Evolutionary conservation across 345 rosid species (phyloP).

Genomic region (Turnera subulata): DNA sequence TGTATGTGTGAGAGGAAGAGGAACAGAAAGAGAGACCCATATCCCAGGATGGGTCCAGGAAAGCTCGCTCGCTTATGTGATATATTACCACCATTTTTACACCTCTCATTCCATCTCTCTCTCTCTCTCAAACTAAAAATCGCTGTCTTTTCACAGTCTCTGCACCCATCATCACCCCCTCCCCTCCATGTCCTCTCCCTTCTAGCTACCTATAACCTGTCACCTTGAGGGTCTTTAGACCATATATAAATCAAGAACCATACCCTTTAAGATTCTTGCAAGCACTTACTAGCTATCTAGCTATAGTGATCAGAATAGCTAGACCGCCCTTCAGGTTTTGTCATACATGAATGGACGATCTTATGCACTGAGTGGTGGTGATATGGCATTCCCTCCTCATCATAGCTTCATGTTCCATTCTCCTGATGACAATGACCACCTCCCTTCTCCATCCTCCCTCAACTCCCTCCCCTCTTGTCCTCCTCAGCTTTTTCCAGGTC

Average conservation of each 20-base stretch:
- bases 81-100: slow-evolving; percentile 26
- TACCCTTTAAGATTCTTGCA: background rate
- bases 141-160: slow-evolving; percentile 34
- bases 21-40: slow-evolving; percentile 24
- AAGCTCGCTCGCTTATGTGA: no score
- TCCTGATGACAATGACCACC: slow-evolving; percentile 54
- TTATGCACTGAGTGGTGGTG: background rate
- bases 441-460: slow-evolving; percentile 55
- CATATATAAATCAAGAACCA: slow-evolving; percentile 9
- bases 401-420: slow-evolving; percentile 60
- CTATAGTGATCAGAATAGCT: background rate
- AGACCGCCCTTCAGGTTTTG: background rate
- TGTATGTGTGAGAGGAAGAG: slow-evolving; percentile 5
- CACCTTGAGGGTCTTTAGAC: no score
- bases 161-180: slow-evolving; percentile 33
- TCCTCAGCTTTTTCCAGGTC: slow-evolving; percentile 71
- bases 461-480: slow-evolving; percentile 56
- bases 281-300: no score
- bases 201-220: slow-evolving; percentile 23
- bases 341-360: background rate
- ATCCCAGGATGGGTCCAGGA: slow-evolving; percentile 39
- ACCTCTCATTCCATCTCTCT: slow-evolving; percentile 24
- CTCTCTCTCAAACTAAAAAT: slow-evolving; percentile 19
- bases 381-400: slow-evolving; percentile 71
- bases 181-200: slow-evolving; percentile 31